Evolutionary conservation across 768 basidiomycete species (phyloP), one percentile per base, ranked within the genome.

Genomic region (Xanthoconium stramineum): DNA sequence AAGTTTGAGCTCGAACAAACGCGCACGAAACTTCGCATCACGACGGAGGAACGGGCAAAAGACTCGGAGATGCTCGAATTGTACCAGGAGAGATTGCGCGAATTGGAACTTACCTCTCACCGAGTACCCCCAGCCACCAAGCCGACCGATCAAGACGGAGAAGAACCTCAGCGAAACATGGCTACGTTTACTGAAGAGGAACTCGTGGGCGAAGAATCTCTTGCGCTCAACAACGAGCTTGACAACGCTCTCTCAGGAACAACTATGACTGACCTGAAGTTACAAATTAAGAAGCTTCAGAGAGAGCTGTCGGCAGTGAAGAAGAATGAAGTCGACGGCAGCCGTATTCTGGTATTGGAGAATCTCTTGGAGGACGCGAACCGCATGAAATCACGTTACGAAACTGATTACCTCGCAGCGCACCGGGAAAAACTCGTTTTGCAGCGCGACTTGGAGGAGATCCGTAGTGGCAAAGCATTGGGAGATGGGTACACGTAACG

Each of bases 311-410:
- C 87, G 47, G 80, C 83, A 6, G 80, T 88, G 33, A 79, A 79
- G 70, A 85, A 84, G 70, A 87, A 90, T 58, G 86, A 89, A 63
- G 87, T 76, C 7, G 91, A 94, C 65, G 79, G 85, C 8, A 89
- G 88, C 57, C 80, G 84, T 29, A 73, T 94, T 6, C 69, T 94
- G 17, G 91, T 96, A n/a, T 76, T 97, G 29, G 93, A 98, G 73
- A 94, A 92, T 65, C 74, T 96, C 53, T 75, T 98, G 53, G 91
- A 94, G 50, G 95, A 98, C 61, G 91, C 94, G 30, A 95, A 88
- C 58, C 78, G 89, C 60, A 88, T 91, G 85, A 96, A 96, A 77
- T 78, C 82, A 32, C 80, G 93, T 32, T 96, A 96, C 64, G 94
- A 98, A 70, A 75, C 78, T 19, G 94, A 97, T 65, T 97, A 94